Evolutionary conservation across 2,329 filamentous ascomycete genomes (phyloP).

Genomic region (Claviceps cyperi): DNA sequence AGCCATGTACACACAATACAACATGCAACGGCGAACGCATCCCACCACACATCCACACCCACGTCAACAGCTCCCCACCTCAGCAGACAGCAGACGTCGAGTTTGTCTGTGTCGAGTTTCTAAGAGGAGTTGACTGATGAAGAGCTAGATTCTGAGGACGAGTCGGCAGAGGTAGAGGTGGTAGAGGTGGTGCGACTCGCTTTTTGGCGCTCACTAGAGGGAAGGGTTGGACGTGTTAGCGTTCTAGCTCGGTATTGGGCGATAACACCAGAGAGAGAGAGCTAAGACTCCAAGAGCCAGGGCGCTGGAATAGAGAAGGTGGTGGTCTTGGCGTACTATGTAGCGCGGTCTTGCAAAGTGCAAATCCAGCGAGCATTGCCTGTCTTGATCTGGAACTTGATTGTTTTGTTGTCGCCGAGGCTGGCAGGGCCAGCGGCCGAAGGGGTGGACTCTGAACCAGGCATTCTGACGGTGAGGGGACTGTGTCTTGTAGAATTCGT

Average conservation of each 20-base stretch:
- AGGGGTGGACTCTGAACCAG: constrained; percentile 8
- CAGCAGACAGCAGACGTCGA: background rate
- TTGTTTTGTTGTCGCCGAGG: constrained; percentile 24
- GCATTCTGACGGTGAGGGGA: constrained; percentile 4
- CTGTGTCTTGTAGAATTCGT: background rate
- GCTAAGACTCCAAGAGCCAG: no score
- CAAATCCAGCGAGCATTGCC: constrained; percentile 25
- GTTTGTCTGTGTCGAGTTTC: background rate
- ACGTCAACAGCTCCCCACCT: background rate
- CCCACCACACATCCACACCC: background rate
- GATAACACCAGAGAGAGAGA: background rate
- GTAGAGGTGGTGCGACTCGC: constrained; percentile 20
- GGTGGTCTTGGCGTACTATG: constrained; percentile 23
- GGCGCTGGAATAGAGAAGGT: no score
- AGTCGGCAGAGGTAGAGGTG: constrained; percentile 23
- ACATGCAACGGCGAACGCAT: background rate
- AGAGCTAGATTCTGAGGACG: constrained; percentile 15
- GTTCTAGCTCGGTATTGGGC: constrained; percentile 1
- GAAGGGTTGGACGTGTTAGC: constrained; percentile 4
- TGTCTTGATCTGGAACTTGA: constrained; percentile 33
- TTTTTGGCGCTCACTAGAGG: constrained; percentile 25
- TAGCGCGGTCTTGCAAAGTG: constrained; percentile 28
- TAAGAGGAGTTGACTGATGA: constrained; percentile 10
- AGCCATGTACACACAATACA: no score
- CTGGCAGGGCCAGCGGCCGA: constrained; percentile 9